Base-by-base conservation (phyloP, 2,329 filamentous ascomycete species). In the Alternaria arbusti region DNA sequence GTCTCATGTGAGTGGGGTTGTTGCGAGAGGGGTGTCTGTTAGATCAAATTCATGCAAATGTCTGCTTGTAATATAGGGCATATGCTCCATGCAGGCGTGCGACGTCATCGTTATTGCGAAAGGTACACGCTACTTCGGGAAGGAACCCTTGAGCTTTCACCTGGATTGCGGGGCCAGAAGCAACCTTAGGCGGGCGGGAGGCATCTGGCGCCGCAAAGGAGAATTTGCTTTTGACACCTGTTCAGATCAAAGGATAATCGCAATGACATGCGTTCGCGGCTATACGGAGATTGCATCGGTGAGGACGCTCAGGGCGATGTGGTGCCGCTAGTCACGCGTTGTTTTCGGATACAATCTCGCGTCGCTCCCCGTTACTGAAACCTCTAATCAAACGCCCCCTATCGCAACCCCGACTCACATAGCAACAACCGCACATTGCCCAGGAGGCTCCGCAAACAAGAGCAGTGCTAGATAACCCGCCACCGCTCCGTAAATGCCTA, bases 331-430 rank as follows among this genome's bases (percentile, higher is more conserved):
- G 66, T 64, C 54, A 63, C 69, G 71, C 70, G 71, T 72, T 73
- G 69, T 71, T 70, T 67, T 70, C 59, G 55, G 58, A 58, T 64
- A 67, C 69, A 70, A 72, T 69, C 66, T 73, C 71, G 68, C 68
- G 70, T 67, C 57, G 47, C 63, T 64, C 61, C 61, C 64, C 43
- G 54, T 55, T 63, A 63, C 62, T 70, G 67, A 70, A 74, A 71
- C 66, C 62, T 65, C 64, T 66, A 74, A 72, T 74, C 73, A 72
- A 71, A 74, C 59, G 32, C 67, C 59, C 70, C 69, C 67, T 68
- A 68, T 69, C 64, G 45, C 28, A 40, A 15, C 36, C 43, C 50
- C 32, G 51, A 57, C 26, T 51, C 59, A 60, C 65, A 63, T 65
- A 71, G 68, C 74, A 75, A 74, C 71, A 68, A 64, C 69, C 70